Evolutionary conservation across 2,329 filamentous ascomycete genomes (phyloP).

Genomic region (Aciculosporium take): DNA sequence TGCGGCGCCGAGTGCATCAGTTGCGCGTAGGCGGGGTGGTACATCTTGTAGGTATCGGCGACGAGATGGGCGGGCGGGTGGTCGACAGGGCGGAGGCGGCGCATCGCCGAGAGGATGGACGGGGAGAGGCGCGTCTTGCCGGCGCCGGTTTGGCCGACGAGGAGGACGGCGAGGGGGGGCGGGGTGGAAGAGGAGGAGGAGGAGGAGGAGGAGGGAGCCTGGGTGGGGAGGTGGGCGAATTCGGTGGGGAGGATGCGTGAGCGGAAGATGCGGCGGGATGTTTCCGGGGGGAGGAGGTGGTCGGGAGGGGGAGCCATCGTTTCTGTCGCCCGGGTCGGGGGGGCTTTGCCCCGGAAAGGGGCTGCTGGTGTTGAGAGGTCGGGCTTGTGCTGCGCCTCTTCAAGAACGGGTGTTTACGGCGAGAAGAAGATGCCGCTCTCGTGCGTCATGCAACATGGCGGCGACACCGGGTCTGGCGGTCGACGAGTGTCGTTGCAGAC

Average conservation of each 20-base stretch:
- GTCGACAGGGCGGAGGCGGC: neutral
- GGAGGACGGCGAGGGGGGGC: slow-evolving; percentile 25
- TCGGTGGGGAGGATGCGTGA: slow-evolving; percentile 20
- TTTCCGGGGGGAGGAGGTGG: slow-evolving; percentile 18
- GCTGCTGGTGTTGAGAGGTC: too few species aligned
- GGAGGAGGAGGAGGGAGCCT: slow-evolving; percentile 4
- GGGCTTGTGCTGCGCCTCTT: too few species aligned
- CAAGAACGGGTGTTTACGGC: too few species aligned
- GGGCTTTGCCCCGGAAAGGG: too few species aligned
- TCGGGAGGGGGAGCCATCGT: slow-evolving; percentile 13
- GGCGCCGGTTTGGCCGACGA: slow-evolving; percentile 34
- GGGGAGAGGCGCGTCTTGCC: slow-evolving; percentile 32
- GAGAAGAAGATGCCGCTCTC: too few species aligned
- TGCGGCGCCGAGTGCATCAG: slow-evolving; percentile 18
- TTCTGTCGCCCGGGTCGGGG: neutral
- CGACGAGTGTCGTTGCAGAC: too few species aligned
- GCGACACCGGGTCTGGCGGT: too few species aligned
- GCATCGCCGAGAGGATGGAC: slow-evolving; percentile 20
- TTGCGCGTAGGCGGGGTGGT: slow-evolving; percentile 27
- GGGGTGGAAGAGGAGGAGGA: too few species aligned
- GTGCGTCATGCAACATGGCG: too few species aligned
- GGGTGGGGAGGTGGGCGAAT: slow-evolving; percentile 12
- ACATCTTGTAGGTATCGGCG: slow-evolving; percentile 34
- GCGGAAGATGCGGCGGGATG: slow-evolving; percentile 18
- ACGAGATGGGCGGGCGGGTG: slow-evolving; percentile 25